Conservation (phyloP, 257 asterid genomes). For the Thymus mandschuricus region DNA sequence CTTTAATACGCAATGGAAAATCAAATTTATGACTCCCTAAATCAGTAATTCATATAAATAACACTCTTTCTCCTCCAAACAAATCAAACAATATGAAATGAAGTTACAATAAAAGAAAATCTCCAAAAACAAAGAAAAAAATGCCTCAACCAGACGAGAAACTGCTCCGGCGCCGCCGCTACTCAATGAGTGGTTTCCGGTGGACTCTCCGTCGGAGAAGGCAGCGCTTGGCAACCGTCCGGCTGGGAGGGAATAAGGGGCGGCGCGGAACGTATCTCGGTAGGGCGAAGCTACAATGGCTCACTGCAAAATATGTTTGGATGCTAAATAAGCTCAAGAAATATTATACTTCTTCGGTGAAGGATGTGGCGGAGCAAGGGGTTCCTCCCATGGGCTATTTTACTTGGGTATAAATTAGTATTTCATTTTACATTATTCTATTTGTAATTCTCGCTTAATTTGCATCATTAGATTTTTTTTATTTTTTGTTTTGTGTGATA, state of each 20-base stretch:
- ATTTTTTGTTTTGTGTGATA: too few species aligned
- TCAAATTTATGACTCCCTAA: too few species aligned
- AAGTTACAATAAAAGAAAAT: too few species aligned
- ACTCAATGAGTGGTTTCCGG: slow-evolving; percentile 31
- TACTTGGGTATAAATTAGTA: background rate
- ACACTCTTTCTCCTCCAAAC: too few species aligned
- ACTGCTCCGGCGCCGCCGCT: slow-evolving; percentile 7
- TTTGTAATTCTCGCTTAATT: background rate
- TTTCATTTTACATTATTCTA: background rate
- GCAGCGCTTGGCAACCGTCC: slow-evolving; percentile 50
- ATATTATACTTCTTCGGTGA: slow-evolving; percentile 35
- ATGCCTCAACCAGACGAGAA: slow-evolving; percentile 14
- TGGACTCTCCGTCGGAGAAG: slow-evolving; percentile 40
- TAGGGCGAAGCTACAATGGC: slow-evolving; percentile 41
- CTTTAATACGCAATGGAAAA: too few species aligned
- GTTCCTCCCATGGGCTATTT: too few species aligned
- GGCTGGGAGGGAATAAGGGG: slow-evolving; percentile 51
- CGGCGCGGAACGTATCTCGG: slow-evolving; percentile 45
- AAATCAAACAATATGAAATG: too few species aligned
- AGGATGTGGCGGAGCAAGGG: slow-evolving; percentile 40
- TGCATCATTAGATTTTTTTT: background rate
- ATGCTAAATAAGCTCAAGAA: slow-evolving; percentile 54
- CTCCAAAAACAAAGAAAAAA: background rate
- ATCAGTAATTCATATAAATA: too few species aligned
- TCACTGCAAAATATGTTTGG: slow-evolving; percentile 40